Evolutionary conservation across 2,329 filamentous ascomycete genomes (phyloP).

Genomic region (Cladophialophora bantiana): DNA sequence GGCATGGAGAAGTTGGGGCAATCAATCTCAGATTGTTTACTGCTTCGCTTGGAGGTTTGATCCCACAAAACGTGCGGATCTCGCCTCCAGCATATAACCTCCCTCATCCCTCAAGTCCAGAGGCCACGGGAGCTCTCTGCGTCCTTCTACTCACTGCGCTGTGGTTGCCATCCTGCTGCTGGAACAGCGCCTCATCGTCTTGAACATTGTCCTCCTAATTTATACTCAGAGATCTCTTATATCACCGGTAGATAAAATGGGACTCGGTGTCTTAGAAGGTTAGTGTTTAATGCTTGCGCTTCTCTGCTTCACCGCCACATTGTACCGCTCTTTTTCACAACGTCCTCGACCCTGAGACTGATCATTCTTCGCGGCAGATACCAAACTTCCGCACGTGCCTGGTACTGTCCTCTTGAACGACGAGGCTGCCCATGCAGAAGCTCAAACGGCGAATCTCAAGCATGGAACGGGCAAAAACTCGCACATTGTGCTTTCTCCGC

Average conservation of each 20-base stretch:
- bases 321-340: neutral
- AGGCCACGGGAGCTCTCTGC: neutral
- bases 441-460: constrained; percentile 23
- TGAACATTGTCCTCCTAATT: neutral
- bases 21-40: constrained; percentile 4
- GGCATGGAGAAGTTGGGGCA: constrained; percentile 13
- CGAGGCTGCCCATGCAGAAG: constrained; percentile 7
- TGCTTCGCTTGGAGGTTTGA: constrained; percentile 2
- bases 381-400: constrained; percentile 24
- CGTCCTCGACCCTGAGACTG: neutral
- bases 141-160: neutral
- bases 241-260: constrained; percentile 7
- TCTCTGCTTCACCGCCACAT: neutral
- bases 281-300: neutral
- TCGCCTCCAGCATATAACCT: constrained; percentile 2
- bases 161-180: neutral
- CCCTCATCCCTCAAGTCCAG: neutral
- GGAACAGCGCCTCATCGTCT: neutral
- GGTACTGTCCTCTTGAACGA: constrained; percentile 30
- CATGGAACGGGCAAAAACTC: constrained; percentile 31
- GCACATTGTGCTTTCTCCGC: constrained; percentile 39
- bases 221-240: neutral
- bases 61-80: neutral
- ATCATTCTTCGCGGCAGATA: constrained; percentile 1
- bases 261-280: constrained; percentile 21